Evolutionary conservation across 202 grass and related monocot species (phyloP), one percentile per base, ranked within the genome.

Genomic region (Carex arenaria): DNA sequence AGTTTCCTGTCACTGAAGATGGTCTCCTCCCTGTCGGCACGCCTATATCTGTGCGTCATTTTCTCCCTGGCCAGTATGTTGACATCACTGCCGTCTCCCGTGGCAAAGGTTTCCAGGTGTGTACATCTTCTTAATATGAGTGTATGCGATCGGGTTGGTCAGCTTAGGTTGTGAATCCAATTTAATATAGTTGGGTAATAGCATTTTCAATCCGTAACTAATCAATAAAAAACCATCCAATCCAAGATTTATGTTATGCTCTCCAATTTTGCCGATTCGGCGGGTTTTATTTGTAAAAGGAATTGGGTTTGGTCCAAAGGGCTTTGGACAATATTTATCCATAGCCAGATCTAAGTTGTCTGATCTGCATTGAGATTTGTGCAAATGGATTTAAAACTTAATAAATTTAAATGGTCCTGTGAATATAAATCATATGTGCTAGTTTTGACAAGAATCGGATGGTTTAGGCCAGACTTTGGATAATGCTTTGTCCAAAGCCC

Each of bases 41-140:
- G 82, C 71, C 85, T 12, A 96, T 99, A 81, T 88, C 91, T 11
- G 91, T 87, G 84, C 89, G 97, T n/a, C 97, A 99, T 92, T 99
- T 99, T 93, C 86, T 96, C 54, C 93, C 97, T 2, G 97, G 93
- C 12, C 97, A 99, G 30, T 96, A 89, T 84, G 97, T 99, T 78
- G 97, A 99, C 86, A 86, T 99, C 63, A 90, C 80, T 53, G 97
- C 92, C 87, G 90, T 94, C 64, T 92, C 93, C 54, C 89, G 92
- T 76, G 96, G 96, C 30, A 96, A 99, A 94, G 97, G 97, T 80
- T 99, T 99, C 86, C 91, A 92, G 61, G 93, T 99, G 90, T 8
- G 67, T 78, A 68, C 57, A 47, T 65, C 17, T 8, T 49, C 45
- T 12, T 49, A 49, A 49, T 18, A 59, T 1, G 55, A 4, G 14